Evolutionary conservation across 768 basidiomycete genomes (phyloP).

Genomic region (Fibroporia radiculosa): DNA sequence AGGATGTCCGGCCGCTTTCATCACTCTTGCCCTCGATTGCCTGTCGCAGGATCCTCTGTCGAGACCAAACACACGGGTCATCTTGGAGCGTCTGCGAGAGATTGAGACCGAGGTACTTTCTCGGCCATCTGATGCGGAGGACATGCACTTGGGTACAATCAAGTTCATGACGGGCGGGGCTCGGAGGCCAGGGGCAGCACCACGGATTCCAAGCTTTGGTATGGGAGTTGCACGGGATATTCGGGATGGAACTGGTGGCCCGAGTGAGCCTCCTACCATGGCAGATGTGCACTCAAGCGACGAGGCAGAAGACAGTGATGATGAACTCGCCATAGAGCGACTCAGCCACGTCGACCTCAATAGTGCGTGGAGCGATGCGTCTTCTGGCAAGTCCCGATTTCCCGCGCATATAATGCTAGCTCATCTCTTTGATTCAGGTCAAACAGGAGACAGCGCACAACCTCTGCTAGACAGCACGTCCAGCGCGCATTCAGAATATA

Average conservation of each 20-base stretch:
- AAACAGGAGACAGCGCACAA: slow-evolving; percentile 39
- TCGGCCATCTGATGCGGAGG: slow-evolving; percentile 54
- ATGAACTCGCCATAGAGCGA: slow-evolving; percentile 54
- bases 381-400: neutral
- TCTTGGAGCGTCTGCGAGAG: slow-evolving; percentile 68
- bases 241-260: slow-evolving; percentile 26
- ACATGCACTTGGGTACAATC: slow-evolving; percentile 78
- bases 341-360: slow-evolving; percentile 45
- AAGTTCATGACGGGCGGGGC: slow-evolving; percentile 70
- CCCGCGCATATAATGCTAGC: neutral
- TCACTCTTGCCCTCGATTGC: slow-evolving; percentile 75
- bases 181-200: slow-evolving; percentile 42
- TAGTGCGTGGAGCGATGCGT: slow-evolving; percentile 36
- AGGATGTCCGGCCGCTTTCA: slow-evolving; percentile 73
- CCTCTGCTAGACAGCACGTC: slow-evolving; percentile 44
- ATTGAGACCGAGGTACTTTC: slow-evolving; percentile 83
- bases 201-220: slow-evolving; percentile 86
- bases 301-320: slow-evolving; percentile 57
- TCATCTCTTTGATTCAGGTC: slow-evolving; percentile 20
- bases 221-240: slow-evolving; percentile 61
- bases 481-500: slow-evolving; percentile 52
- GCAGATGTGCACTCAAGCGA: slow-evolving; percentile 28
- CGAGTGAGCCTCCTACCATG: slow-evolving; percentile 29
- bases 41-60: slow-evolving; percentile 51
- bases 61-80: slow-evolving; percentile 70